Evolutionary conservation across 495 filamentous ascomycete species (phyloP).

Genomic region (Bacidia rubella): DNA sequence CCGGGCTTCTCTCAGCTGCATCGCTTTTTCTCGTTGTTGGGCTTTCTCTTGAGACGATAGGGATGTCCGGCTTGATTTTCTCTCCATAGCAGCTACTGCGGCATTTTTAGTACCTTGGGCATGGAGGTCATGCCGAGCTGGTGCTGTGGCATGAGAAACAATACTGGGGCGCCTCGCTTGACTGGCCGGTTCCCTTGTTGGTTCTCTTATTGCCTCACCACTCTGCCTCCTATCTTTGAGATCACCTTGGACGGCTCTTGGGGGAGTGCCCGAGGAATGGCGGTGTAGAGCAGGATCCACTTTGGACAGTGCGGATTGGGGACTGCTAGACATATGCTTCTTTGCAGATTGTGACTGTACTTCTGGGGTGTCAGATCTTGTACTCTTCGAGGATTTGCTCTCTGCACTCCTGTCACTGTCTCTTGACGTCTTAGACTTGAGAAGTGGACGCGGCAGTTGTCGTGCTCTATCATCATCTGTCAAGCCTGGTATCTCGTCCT

Average conservation of each 20-base stretch:
- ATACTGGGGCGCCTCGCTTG: conserved; percentile 29
- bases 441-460: conserved; percentile 16
- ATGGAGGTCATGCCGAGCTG: conserved; percentile 41
- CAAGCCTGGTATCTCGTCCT: conserved; percentile 67
- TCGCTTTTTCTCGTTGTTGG: conserved; percentile 18
- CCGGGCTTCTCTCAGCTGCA: conserved; percentile 41
- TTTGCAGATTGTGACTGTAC: conserved; percentile 10
- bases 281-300: conserved; percentile 21
- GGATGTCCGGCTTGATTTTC: conserved; percentile 35
- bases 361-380: conserved; percentile 1
- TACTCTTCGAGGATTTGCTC: background rate
- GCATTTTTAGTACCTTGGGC: conserved; percentile 17
- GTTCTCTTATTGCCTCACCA: conserved; percentile 19
- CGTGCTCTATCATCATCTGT: conserved; percentile 57
- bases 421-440: conserved; percentile 16
- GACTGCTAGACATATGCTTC: conserved; percentile 3
- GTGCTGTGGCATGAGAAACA: conserved; percentile 44
- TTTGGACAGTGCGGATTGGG: conserved; percentile 13
- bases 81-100: conserved; percentile 31
- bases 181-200: conserved; percentile 16
- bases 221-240: conserved; percentile 25
- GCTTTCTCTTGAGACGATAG: conserved; percentile 32
- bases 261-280: conserved; percentile 27
- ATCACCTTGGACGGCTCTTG: conserved; percentile 25
- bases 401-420: background rate